Evolutionary conservation across 768 basidiomycete genomes (phyloP).

Genomic region (Lentinula guzmanii): DNA sequence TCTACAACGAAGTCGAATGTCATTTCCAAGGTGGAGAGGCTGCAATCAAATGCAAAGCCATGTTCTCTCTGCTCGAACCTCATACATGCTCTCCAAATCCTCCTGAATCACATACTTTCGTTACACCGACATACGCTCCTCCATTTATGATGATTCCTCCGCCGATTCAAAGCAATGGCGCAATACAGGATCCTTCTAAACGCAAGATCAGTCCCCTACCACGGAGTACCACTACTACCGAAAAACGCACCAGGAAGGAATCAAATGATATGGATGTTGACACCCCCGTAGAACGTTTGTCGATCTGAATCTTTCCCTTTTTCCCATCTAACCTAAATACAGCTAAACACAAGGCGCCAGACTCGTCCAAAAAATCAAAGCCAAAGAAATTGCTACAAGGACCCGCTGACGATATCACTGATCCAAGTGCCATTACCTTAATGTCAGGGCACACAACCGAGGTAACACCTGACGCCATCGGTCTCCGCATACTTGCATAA

Average conservation of each 20-base stretch:
- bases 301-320: neutral
- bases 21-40: slow-evolving; percentile 68
- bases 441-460: slow-evolving; percentile 59
- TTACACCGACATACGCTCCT: slow-evolving; percentile 9
- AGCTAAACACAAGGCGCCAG: slow-evolving; percentile 8
- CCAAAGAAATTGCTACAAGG: slow-evolving; percentile 29
- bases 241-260: slow-evolving; percentile 58
- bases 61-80: slow-evolving; percentile 69
- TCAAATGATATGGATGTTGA: slow-evolving; percentile 45
- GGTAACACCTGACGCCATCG: slow-evolving; percentile 21
- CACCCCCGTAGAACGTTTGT: slow-evolving; percentile 23
- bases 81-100: slow-evolving; percentile 64
- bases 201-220: slow-evolving; percentile 47
- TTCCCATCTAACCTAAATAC: neutral
- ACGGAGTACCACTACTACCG: slow-evolving; percentile 41
- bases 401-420: slow-evolving; percentile 35
- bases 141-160: slow-evolving; percentile 6
- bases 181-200: slow-evolving; percentile 24
- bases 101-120: slow-evolving; percentile 18
- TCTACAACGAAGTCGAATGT: slow-evolving; percentile 78
- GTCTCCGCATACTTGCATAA: neutral
- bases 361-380: slow-evolving; percentile 16
- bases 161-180: slow-evolving; percentile 7
- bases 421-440: slow-evolving; percentile 37
- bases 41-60: slow-evolving; percentile 57